These are phyloP conservation scores for Xylaria sp. DNA, from an alignment of 2,329 filamentous ascomycete species.

Conservation along the genomic window DNA sequence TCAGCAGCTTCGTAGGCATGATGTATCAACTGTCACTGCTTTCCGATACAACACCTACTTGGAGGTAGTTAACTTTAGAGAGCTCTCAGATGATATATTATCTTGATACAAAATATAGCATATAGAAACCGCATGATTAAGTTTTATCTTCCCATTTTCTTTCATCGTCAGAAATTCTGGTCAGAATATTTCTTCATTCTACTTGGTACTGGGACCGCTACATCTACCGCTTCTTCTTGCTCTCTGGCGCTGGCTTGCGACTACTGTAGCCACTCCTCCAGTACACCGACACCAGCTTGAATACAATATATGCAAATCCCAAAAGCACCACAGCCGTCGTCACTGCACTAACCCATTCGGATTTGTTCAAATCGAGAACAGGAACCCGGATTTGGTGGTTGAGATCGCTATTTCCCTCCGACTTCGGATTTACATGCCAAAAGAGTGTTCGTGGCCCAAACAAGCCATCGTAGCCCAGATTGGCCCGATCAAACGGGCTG, in stretches of 20 bases:
- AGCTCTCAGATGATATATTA: not conserved
- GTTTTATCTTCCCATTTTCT: not conserved
- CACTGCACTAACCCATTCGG: slow-evolving; percentile 61
- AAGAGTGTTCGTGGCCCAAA: slow-evolving; percentile 84
- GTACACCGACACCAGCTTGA: slow-evolving; percentile 63
- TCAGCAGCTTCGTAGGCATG: slow-evolving; percentile 20
- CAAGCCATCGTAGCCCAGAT: slow-evolving; percentile 85
- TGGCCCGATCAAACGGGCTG: slow-evolving; percentile 87
- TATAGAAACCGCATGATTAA: not conserved
- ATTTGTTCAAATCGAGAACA: slow-evolving; percentile 67
- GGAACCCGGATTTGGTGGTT: slow-evolving; percentile 70
- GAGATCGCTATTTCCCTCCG: slow-evolving; percentile 54
- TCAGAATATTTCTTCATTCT: slow-evolving; percentile 10
- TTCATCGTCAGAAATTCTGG: not conserved
- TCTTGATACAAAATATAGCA: not conserved
- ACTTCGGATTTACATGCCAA: slow-evolving; percentile 76
- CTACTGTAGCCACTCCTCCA: slow-evolving; percentile 50
- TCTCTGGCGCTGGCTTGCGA: slow-evolving; percentile 32
- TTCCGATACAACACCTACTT: not conserved
- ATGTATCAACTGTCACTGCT: not conserved
- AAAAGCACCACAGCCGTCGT: slow-evolving; percentile 69
- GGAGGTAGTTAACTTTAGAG: too few relatives aligned
- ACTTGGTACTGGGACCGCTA: too few relatives aligned
- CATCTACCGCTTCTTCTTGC: slow-evolving; percentile 46
- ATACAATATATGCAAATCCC: slow-evolving; percentile 77